Conservation (phyloP, 192 early-diverging fungal genomes). For the Funneliformis geosporum region DNA sequence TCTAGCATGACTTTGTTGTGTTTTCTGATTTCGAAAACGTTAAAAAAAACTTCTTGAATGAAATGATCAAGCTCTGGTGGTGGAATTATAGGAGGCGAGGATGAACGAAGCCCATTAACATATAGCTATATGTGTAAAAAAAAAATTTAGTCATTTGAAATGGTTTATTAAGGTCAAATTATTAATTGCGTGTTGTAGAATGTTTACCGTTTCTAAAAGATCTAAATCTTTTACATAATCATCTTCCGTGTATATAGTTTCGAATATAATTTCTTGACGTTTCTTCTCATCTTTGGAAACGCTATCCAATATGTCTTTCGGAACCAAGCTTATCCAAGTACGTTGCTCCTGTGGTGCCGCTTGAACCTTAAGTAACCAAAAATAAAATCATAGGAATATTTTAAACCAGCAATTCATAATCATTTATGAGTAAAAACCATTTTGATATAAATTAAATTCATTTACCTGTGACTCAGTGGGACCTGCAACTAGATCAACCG, state of each 20-base stretch:
- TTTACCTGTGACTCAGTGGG: background rate
- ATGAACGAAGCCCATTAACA: conserved; percentile 16
- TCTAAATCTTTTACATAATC: conserved; percentile 90
- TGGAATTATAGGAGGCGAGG: conserved; percentile 32
- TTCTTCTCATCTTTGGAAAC: conserved; percentile 73
- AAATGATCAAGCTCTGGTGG: conserved; percentile 48
- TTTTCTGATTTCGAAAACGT: conserved; percentile 62
- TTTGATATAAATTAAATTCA: background rate
- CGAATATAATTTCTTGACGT: conserved; percentile 94
- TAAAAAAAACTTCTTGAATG: conserved; percentile 71
- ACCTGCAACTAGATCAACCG: background rate
- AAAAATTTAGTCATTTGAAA: conserved; percentile 30
- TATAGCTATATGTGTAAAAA: conserved; percentile 30
- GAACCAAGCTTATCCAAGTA: conserved; percentile 82
- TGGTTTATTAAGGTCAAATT: too few species aligned
- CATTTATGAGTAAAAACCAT: background rate
- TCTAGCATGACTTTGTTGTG: conserved; percentile 58
- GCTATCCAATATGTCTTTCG: conserved; percentile 68
- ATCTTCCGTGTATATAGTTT: conserved; percentile 87
- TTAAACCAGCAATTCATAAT: background rate
- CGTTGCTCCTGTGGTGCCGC: conserved; percentile 38
- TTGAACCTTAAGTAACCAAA: background rate
- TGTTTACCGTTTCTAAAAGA: conserved; percentile 69
- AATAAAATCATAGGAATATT: background rate
- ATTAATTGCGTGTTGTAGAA: background rate